Conservation (phyloP, 179 eudicot genomes). For the Beta corolliflora region DNA sequence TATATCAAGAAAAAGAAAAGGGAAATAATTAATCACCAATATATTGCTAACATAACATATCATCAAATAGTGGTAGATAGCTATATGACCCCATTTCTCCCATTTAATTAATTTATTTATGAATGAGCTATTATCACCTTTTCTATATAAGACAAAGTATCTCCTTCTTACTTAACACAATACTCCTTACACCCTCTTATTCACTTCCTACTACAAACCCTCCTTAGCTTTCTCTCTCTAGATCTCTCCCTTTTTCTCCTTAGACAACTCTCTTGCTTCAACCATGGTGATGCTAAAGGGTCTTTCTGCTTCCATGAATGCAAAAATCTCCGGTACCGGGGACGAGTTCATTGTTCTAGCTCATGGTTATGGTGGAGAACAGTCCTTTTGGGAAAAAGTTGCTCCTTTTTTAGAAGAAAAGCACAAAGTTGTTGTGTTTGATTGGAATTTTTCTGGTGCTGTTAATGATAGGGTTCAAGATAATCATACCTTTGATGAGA, state of each 20-base stretch:
- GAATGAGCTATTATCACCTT: not conserved
- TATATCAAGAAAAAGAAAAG: not conserved
- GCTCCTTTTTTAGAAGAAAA: slow-evolving; percentile 37
- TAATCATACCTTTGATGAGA: slow-evolving; percentile 21
- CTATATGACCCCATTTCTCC: slow-evolving; percentile 1
- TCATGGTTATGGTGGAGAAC: slow-evolving; percentile 49
- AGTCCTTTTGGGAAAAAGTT: slow-evolving; percentile 45
- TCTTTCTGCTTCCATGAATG: slow-evolving; percentile 45
- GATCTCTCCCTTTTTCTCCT: not conserved
- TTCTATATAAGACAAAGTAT: slow-evolving; percentile 17
- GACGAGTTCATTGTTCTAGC: slow-evolving; percentile 38
- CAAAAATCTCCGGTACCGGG: slow-evolving; percentile 40
- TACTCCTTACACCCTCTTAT: not conserved
- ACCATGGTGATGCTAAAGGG: slow-evolving; percentile 47
- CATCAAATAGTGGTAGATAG: not conserved
- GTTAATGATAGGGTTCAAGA: not conserved
- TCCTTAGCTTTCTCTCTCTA: not conserved
- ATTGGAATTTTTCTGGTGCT: slow-evolving; percentile 43
- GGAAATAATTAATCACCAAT: not conserved
- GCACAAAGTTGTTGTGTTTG: slow-evolving; percentile 38
- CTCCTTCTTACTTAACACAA: not conserved
- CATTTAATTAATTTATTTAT: not conserved
- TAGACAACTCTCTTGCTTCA: not conserved
- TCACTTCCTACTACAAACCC: not conserved
- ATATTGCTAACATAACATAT: not conserved